phyloP scores from a whole-genome alignment of 768 basidiomycete species.

The Kwoniella bestiolae region DNA sequence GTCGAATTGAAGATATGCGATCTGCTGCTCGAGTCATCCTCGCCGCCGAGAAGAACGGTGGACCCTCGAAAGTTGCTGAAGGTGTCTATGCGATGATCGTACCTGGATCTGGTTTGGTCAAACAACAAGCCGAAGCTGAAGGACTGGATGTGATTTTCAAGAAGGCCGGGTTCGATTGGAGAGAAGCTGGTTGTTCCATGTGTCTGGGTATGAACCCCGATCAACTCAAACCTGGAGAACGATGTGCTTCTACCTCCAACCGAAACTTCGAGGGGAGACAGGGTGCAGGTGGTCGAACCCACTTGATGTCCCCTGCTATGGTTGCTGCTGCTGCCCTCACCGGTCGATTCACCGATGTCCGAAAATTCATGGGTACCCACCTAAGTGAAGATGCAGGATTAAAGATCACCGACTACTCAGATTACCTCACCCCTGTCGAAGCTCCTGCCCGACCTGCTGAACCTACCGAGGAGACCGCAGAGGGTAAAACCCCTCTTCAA shows the following conservation, averaged over 20 bases:
- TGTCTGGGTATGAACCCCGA: slow-evolving; percentile 96
- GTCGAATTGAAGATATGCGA: slow-evolving; percentile 88
- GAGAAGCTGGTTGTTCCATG: slow-evolving; percentile 95
- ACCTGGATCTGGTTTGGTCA: slow-evolving; percentile 86
- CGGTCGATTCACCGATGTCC: slow-evolving; percentile 81
- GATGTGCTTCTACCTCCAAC: slow-evolving; percentile 90
- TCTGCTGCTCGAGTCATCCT: slow-evolving; percentile 79
- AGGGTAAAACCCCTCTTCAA: slow-evolving; percentile 43
- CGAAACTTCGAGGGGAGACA: slow-evolving; percentile 90
- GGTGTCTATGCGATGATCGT: slow-evolving; percentile 86
- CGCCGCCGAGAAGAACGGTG: slow-evolving; percentile 68
- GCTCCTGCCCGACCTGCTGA: slow-evolving; percentile 63
- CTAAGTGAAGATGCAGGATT: slow-evolving; percentile 62
- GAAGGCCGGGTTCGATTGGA: slow-evolving; percentile 91
- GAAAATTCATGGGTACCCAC: slow-evolving; percentile 69
- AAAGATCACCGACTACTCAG: slow-evolving; percentile 71
- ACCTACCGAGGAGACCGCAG: slow-evolving; percentile 44
- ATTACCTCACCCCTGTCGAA: slow-evolving; percentile 76
- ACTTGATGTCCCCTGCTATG: slow-evolving; percentile 88
- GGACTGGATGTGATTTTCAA: slow-evolving; percentile 84
- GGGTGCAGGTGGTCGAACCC: slow-evolving; percentile 84
- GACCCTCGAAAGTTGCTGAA: slow-evolving; percentile 69
- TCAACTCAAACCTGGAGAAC: slow-evolving; percentile 75
- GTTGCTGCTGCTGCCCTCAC: slow-evolving; percentile 87
- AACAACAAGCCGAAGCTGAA: slow-evolving; percentile 87